Evolutionary conservation across 2,329 filamentous ascomycete genomes (phyloP).

Genomic region (Teratosphaeria nubilosa): DNA sequence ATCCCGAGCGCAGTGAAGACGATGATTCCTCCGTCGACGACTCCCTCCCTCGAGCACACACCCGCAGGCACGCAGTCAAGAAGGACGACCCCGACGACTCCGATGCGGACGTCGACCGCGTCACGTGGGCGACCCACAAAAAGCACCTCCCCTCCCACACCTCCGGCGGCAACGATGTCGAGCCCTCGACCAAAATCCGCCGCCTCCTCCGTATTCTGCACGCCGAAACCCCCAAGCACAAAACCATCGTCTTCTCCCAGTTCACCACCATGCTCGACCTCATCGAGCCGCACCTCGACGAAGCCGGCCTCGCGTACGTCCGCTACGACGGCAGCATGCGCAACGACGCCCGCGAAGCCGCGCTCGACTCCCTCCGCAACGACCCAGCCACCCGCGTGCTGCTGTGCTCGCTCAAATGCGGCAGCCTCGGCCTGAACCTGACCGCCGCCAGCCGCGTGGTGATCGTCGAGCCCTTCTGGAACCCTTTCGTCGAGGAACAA

Average conservation of each 20-base stretch:
- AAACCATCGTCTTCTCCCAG: conserved; percentile 97
- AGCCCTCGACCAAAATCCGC: conserved; percentile 82
- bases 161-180: conserved; percentile 8
- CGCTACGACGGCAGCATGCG: conserved; percentile 94
- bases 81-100: conserved; percentile 24
- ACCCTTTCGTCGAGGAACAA: conserved; percentile 95
- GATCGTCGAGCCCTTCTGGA: conserved; percentile 97
- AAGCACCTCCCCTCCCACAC: conserved; percentile 30
- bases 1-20: conserved; percentile 51
- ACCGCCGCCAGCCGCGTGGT: conserved; percentile 89
- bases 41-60: conserved; percentile 20
- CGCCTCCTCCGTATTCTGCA: conserved; percentile 72
- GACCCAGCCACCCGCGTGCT: conserved; percentile 69
- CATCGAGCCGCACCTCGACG: conserved; percentile 78
- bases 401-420: conserved; percentile 88
- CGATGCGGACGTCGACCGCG: conserved; percentile 23
- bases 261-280: conserved; percentile 98
- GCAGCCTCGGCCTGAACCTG: conserved; percentile 83
- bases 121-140: conserved; percentile 5
- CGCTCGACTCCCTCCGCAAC: conserved; percentile 64
- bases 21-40: conserved; percentile 43
- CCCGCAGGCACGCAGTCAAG: conserved; percentile 36
- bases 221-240: conserved; percentile 70
- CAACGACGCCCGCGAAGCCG: conserved; percentile 84
- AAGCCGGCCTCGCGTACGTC: conserved; percentile 65